Percentiles rank a stretch among this genome's conserved stretches.
phyloP scores from a whole-genome alignment of 2,329 filamentous ascomycete species.

The Eurotiales sp. region DNA sequence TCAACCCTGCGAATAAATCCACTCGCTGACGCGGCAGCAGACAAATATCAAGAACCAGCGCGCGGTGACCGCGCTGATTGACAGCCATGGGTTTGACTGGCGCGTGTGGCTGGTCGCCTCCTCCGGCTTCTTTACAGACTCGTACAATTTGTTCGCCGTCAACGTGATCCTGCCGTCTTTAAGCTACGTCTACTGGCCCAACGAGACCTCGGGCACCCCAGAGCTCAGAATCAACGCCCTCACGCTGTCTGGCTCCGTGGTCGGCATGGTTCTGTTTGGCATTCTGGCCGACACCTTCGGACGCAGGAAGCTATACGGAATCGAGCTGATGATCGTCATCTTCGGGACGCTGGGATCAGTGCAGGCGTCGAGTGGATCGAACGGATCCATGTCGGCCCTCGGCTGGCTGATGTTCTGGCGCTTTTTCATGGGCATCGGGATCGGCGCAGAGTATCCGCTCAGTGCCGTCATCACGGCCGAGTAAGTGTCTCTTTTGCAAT shows the following conservation, averaged over 20 bases:
- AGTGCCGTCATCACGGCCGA: slow-evolving; percentile 64
- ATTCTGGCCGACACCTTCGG: slow-evolving; percentile 39
- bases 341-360: slow-evolving; percentile 39
- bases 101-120: no score
- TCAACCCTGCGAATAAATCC: no score
- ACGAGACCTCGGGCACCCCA: slow-evolving; percentile 2
- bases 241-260: slow-evolving; percentile 24
- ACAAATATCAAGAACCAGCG: no score
- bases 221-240: slow-evolving; percentile 16
- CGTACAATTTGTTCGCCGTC: no score
- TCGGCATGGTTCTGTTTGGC: slow-evolving; percentile 30
- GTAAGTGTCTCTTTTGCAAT: no score
- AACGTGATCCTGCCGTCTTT: no score
- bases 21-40: no score
- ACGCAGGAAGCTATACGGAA: slow-evolving; percentile 44
- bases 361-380: slow-evolving; percentile 35
- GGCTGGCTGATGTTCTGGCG: slow-evolving; percentile 42
- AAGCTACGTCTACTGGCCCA: slow-evolving; percentile 9
- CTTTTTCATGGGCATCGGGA: slow-evolving; percentile 46
- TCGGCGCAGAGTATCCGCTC: slow-evolving; percentile 63
- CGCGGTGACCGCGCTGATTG: no score
- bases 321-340: slow-evolving; percentile 44
- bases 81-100: no score
- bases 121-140: no score
- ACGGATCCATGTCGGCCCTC: slow-evolving; percentile 35